Conservation (phyloP, 163 green algal species). For the Scenedesmus sp. region DNA sequence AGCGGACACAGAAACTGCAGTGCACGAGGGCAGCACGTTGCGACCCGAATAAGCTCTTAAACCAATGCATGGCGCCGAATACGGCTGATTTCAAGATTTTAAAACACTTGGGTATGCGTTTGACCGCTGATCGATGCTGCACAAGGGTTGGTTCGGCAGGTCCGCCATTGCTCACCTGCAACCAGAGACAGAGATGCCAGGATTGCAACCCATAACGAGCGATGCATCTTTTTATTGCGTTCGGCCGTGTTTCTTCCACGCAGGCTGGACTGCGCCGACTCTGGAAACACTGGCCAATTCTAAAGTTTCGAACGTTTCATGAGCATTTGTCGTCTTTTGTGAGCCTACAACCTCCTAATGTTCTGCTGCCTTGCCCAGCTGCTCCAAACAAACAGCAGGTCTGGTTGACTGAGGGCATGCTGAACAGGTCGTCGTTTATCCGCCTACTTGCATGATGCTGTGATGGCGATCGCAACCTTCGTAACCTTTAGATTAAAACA, state of each 20-base stretch:
- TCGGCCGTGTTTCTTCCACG: background rate
- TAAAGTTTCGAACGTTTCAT: background rate
- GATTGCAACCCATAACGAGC: background rate
- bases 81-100: background rate
- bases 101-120: background rate
- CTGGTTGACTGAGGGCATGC: background rate
- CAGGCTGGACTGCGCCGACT: background rate
- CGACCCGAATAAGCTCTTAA: background rate
- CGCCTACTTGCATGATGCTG: background rate
- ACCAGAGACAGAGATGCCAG: background rate
- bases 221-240: background rate
- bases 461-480: background rate
- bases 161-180: background rate
- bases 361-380: background rate
- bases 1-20: constrained; percentile 13
- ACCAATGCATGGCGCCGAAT: background rate
- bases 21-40: background rate
- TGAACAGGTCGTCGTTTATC: background rate
- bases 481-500: background rate
- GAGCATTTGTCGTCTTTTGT: background rate
- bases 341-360: background rate
- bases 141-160: background rate
- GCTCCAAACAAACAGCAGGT: background rate
- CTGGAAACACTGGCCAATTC: background rate
- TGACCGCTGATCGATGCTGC: background rate